Percentiles rank a stretch among this genome's conserved stretches.
Conservation (phyloP, 768 basidiomycete genomes). For the Lentinus tigrinus region DNA sequence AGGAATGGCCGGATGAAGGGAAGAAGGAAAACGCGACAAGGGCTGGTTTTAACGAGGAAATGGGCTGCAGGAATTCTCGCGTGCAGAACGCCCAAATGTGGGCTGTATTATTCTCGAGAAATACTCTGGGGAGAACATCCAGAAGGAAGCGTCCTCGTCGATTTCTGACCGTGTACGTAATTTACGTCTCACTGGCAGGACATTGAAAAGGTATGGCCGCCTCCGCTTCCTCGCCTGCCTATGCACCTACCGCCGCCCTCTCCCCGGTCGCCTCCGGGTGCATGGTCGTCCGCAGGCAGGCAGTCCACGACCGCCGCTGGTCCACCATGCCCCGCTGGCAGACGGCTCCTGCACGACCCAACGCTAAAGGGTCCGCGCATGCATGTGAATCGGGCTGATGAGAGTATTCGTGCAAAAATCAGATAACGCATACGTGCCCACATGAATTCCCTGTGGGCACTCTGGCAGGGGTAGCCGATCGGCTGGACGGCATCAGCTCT, state of each 20-base stretch:
- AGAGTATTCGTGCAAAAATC: conserved; percentile 18
- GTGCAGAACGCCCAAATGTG: conserved; percentile 58
- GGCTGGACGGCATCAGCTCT: conserved; percentile 4
- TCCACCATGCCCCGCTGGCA: neutral
- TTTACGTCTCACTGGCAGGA: conserved; percentile 19
- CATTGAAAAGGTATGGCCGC: conserved; percentile 1
- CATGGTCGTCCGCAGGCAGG: neutral
- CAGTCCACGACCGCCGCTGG: neutral
- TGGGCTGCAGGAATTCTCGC: conserved; percentile 70
- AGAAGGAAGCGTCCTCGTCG: conserved; percentile 22
- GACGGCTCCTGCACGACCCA: no score
- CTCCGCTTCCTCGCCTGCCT: conserved; percentile 13
- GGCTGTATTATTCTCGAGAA: conserved; percentile 42
- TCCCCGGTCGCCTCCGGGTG: neutral
- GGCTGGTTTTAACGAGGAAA: conserved; percentile 78
- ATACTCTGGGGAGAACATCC: conserved; percentile 20
- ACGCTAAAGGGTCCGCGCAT: conserved; percentile 10
- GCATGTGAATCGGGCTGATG: conserved; percentile 18
- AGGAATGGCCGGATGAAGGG: conserved; percentile 36
- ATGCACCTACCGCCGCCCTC: conserved; percentile 5
- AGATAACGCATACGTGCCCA: conserved; percentile 27
- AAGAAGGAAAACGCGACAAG: conserved; percentile 57
- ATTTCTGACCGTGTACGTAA: conserved; percentile 51
- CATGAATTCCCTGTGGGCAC: conserved; percentile 19
- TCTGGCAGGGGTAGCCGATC: conserved; percentile 16